Conservation (phyloP, 306 rosid species). For the Cicer pinnatifidum region DNA sequence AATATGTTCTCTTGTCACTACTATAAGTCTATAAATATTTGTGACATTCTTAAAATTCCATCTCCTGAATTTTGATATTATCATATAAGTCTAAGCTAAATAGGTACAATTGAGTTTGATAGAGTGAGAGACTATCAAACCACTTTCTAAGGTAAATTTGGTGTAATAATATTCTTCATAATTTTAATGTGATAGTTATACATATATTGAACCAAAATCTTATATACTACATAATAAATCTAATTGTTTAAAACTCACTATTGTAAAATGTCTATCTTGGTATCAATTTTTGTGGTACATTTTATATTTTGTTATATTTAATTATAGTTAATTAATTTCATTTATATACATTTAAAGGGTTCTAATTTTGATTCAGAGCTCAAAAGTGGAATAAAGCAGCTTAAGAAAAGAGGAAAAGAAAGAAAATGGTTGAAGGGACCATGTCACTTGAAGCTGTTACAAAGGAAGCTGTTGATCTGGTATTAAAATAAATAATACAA, state of each 20-base stretch:
- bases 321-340: constrained; percentile 1
- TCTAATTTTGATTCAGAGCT: constrained; percentile 19
- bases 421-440: constrained; percentile 51
- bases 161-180: not conserved
- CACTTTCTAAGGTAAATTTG: constrained; percentile 17
- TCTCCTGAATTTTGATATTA: constrained; percentile 19
- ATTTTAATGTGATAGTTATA: constrained; percentile 3
- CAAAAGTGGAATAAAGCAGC: constrained; percentile 35
- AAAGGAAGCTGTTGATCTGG: constrained; percentile 75
- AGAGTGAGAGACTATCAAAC: constrained; percentile 23
- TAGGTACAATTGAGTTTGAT: not conserved
- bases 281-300: constrained; percentile 7
- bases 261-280: not conserved
- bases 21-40: constrained; percentile 21
- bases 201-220: not conserved
- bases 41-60: constrained; percentile 23
- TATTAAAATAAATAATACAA: constrained; percentile 35
- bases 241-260: constrained; percentile 17
- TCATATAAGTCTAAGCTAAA: not conserved
- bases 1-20: not conserved
- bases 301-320: constrained; percentile 13
- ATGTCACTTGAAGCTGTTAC: constrained; percentile 61
- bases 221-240: constrained; percentile 4
- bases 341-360: constrained; percentile 1
- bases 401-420: constrained; percentile 29